These are phyloP conservation scores for Colletotrichum melonis DNA, from an alignment of 2,329 filamentous ascomycete genomes.

Conservation along the genomic window DNA sequence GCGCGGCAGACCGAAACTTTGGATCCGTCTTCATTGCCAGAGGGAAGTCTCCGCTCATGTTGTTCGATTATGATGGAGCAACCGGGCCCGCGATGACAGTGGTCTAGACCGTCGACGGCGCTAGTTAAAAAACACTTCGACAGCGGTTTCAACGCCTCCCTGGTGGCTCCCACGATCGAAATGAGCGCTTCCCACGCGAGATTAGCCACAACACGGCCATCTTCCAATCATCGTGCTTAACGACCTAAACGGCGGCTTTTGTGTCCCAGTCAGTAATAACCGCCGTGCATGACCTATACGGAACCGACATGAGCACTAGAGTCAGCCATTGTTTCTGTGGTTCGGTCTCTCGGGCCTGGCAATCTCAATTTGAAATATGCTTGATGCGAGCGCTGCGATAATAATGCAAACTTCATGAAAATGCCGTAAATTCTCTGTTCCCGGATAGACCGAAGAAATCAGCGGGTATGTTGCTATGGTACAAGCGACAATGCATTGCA, in stretches of 20 bases:
- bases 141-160: slow-evolving; percentile 14
- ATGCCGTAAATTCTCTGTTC: slow-evolving; percentile 9
- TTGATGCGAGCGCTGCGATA: not conserved
- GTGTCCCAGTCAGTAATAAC: slow-evolving; percentile 3
- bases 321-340: not conserved
- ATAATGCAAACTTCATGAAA: slow-evolving; percentile 3
- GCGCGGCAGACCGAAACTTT: slow-evolving; percentile 9
- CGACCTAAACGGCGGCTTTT: not conserved
- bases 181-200: slow-evolving; percentile 32
- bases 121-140: slow-evolving; percentile 11
- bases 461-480: slow-evolving; percentile 31
- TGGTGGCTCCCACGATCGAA: slow-evolving; percentile 27
- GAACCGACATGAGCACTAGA: slow-evolving; percentile 9
- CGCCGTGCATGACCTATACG: not conserved
- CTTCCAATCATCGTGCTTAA: slow-evolving; percentile 25
- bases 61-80: slow-evolving; percentile 4
- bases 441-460: slow-evolving; percentile 9
- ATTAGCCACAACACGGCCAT: slow-evolving; percentile 24
- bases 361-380: not conserved
- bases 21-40: not conserved
- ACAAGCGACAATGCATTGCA: slow-evolving; percentile 14
- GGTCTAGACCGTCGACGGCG: slow-evolving; percentile 4
- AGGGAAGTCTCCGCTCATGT: not conserved
- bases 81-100: not conserved
- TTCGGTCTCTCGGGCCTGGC: slow-evolving; percentile 1